Conservation (phyloP, 2,329 filamentous ascomycete genomes). For the Sordariomycetes sp. region DNA sequence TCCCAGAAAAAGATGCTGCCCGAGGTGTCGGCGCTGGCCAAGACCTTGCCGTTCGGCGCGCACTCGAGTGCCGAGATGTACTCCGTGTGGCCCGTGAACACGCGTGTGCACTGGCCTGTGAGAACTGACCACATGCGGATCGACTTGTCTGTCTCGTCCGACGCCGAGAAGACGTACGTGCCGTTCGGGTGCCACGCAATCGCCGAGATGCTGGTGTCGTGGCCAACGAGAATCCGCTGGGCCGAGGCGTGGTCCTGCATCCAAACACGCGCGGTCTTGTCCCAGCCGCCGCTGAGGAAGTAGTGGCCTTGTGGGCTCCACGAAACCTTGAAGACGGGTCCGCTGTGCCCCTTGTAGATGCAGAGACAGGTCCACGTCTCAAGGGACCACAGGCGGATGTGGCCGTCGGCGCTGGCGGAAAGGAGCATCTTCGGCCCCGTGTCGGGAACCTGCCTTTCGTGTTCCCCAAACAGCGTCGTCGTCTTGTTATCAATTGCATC, state of each 20-base stretch:
- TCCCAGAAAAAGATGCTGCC: constrained; percentile 95
- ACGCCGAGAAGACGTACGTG: constrained; percentile 86
- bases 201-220: constrained; percentile 85
- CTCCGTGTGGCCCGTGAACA: constrained; percentile 86
- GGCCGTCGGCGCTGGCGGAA: constrained; percentile 78
- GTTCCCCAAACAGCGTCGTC: constrained; percentile 37
- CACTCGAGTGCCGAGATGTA: constrained; percentile 79
- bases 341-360: constrained; percentile 86
- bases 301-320: constrained; percentile 96
- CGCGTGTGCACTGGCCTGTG: constrained; percentile 75
- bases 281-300: constrained; percentile 78
- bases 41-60: constrained; percentile 74
- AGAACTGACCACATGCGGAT: constrained; percentile 96
- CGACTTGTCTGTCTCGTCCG: constrained; percentile 74
- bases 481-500: constrained; percentile 46
- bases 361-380: constrained; percentile 89
- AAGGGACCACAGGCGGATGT: constrained; percentile 84
- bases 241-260: constrained; percentile 86
- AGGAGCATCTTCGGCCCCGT: constrained; percentile 65
- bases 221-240: constrained; percentile 78
- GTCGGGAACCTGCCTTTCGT: constrained; percentile 31
- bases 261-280: constrained; percentile 86
- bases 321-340: constrained; percentile 75
- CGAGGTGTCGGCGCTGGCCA: constrained; percentile 82
- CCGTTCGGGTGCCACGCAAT: constrained; percentile 94